Evolutionary conservation across 768 basidiomycete species (phyloP).

Genomic region (Serendipita sp.): DNA sequence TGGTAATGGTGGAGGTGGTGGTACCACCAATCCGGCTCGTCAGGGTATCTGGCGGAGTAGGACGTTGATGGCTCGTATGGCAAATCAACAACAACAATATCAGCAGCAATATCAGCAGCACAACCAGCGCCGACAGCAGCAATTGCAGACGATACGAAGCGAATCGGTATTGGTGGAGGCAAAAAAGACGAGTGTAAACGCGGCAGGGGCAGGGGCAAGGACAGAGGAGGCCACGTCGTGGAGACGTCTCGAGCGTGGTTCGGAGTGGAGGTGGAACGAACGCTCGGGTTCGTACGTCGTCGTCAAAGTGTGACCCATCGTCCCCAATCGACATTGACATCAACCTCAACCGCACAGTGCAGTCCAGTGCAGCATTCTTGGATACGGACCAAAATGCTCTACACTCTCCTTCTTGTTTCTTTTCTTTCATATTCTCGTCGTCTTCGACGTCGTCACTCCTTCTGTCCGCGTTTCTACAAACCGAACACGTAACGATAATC

Average conservation of each 20-base stretch:
- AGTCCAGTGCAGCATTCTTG: no score
- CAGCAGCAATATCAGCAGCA: background rate
- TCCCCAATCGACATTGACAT: no score
- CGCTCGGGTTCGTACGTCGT: background rate
- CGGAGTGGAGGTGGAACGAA: background rate
- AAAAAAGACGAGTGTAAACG: background rate
- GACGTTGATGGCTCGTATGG: background rate
- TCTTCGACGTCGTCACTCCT: no score
- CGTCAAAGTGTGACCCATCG: background rate
- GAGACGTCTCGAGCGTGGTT: background rate
- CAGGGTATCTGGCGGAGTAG: background rate
- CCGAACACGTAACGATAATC: no score
- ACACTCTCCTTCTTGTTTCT: no score
- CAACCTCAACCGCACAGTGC: no score
- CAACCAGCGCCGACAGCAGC: background rate
- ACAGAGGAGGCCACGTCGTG: background rate
- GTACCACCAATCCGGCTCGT: no score
- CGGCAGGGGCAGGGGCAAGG: background rate
- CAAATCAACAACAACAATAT: background rate
- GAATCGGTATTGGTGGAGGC: background rate
- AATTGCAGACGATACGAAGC: background rate
- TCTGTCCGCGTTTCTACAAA: no score
- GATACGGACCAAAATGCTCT: no score
- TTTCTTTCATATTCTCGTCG: no score
- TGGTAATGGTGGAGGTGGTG: no score